phyloP scores from a whole-genome alignment of 1,139 yeast species.

The Candida sanyaensis region DNA sequence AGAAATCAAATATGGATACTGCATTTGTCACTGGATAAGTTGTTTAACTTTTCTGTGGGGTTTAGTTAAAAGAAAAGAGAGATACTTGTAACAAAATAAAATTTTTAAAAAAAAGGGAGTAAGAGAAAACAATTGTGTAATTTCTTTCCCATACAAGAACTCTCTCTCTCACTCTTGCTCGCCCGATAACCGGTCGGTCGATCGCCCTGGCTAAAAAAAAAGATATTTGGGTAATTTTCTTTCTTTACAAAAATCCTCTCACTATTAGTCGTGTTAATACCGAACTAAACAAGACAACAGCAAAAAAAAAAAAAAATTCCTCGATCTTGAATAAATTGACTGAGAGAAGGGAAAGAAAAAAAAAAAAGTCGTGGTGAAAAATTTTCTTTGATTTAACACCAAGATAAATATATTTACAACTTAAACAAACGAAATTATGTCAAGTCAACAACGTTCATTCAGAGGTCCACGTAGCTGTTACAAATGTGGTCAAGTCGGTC shows the following conservation, averaged over 20 bases:
- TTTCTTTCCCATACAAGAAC: no score
- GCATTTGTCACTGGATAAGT: conserved; percentile 20
- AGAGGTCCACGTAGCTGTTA: conserved; percentile 64
- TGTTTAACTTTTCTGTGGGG: background rate
- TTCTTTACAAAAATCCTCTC: no score
- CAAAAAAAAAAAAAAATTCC: background rate
- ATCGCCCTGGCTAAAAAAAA: no score
- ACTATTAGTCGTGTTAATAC: no score
- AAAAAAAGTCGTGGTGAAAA: background rate
- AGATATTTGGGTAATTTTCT: no score
- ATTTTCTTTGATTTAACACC: background rate
- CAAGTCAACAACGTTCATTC: conserved; percentile 2
- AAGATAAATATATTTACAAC: conserved; percentile 51
- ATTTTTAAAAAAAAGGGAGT: no score
- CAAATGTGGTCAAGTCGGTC: conserved; percentile 93
- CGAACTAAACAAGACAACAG: background rate
- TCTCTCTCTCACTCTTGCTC: no score
- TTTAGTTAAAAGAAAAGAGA: background rate
- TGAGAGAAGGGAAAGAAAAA: conserved; percentile 4
- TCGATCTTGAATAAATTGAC: background rate
- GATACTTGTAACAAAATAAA: background rate
- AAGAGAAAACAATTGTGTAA: no score
- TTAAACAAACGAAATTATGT: conserved; percentile 27
- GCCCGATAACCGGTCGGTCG: no score
- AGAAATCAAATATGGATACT: conserved; percentile 40